Conservation (phyloP, 352 stramenopile genomes). For the Phytophthora pistaciae region DNA sequence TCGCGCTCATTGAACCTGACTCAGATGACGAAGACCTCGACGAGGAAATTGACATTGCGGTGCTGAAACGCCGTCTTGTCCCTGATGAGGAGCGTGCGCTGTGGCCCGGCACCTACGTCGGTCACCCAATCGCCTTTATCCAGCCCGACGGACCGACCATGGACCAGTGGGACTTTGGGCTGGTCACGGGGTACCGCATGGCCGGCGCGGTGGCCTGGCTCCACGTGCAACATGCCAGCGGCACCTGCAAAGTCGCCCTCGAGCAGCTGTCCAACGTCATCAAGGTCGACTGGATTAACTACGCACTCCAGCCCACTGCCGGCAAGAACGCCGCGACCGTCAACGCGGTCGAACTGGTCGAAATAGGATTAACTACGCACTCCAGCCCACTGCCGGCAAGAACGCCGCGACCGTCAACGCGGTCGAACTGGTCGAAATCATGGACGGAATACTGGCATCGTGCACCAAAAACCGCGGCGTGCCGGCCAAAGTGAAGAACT, state of each 20-base stretch:
- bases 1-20: too few relatives aligned
- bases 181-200: slow-evolving; percentile 16
- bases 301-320: not conserved
- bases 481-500: too few relatives aligned
- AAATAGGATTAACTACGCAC: slow-evolving; percentile 5
- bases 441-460: too few relatives aligned
- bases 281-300: slow-evolving; percentile 11
- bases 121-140: slow-evolving; percentile 13
- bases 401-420: not conserved
- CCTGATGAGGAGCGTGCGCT: too few relatives aligned
- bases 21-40: too few relatives aligned
- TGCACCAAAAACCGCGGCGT: too few relatives aligned
- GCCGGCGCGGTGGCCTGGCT: not conserved
- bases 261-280: not conserved
- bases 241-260: not conserved
- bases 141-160: not conserved
- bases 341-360: slow-evolving; percentile 1
- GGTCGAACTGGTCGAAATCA: not conserved
- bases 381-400: not conserved
- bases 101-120: not conserved
- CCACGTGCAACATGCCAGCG: not conserved
- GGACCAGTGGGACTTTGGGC: slow-evolving; percentile 10
- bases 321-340: not conserved
- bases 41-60: too few relatives aligned
- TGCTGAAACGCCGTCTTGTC: too few relatives aligned